Conservation (phyloP, 768 basidiomycete genomes). For the Lentinus brumalis region DNA sequence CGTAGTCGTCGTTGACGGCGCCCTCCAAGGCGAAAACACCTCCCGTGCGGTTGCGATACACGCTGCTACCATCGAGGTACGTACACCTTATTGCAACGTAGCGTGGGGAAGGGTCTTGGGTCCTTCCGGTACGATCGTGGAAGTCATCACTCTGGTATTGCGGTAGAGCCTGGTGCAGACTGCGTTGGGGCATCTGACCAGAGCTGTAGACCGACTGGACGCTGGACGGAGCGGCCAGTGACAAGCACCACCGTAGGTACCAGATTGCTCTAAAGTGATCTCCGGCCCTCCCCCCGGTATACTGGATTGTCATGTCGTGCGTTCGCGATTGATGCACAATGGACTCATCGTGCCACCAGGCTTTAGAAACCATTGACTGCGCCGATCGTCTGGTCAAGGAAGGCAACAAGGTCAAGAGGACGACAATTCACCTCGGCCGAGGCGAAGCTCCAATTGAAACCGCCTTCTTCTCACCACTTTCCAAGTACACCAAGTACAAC, state of each 20-base stretch:
- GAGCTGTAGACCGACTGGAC: too few species aligned
- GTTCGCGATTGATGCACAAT: too few species aligned
- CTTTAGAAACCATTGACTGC: slow-evolving; percentile 46
- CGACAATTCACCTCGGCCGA: slow-evolving; percentile 34
- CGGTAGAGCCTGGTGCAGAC: too few species aligned
- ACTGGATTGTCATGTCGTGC: too few species aligned
- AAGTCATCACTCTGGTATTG: not conserved
- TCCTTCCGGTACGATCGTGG: slow-evolving; percentile 34
- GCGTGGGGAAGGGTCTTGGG: slow-evolving; percentile 49
- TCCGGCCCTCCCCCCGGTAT: too few species aligned
- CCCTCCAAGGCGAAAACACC: slow-evolving; percentile 32
- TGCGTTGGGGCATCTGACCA: too few species aligned
- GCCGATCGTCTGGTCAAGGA: slow-evolving; percentile 40
- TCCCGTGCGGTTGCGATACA: slow-evolving; percentile 52
- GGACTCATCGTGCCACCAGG: slow-evolving; percentile 38
- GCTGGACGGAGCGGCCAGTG: too few species aligned
- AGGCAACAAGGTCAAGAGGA: slow-evolving; percentile 35
- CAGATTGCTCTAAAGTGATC: too few species aligned
- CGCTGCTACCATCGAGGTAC: slow-evolving; percentile 54
- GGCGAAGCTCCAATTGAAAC: slow-evolving; percentile 27
- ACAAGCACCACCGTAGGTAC: too few species aligned
- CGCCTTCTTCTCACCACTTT: slow-evolving; percentile 37
- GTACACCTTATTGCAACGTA: slow-evolving; percentile 29
- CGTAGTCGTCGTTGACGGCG: slow-evolving; percentile 46
- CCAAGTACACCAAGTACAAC: slow-evolving; percentile 45